Percentiles rank a stretch among this genome's conserved stretches.
Evolutionary conservation across 495 filamentous ascomycete species (phyloP).

Genomic region (Aspergillus ostianus): DNA sequence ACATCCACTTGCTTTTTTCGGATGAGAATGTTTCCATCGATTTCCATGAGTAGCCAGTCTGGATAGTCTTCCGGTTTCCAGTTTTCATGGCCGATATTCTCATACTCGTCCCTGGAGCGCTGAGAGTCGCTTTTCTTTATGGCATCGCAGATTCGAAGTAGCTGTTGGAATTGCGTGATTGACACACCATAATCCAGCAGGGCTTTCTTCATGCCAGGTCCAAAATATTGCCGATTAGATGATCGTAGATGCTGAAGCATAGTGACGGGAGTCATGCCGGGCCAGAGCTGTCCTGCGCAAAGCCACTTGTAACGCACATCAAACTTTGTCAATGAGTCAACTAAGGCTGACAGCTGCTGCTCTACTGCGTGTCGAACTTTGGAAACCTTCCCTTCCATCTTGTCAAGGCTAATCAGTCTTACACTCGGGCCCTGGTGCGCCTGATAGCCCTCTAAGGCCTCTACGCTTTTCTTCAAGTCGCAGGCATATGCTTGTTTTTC

Average conservation of each 20-base stretch:
- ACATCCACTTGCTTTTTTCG: conserved; percentile 59
- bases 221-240: background rate
- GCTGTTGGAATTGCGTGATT: conserved; percentile 36
- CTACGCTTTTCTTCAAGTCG: background rate
- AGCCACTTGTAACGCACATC: background rate
- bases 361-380: background rate
- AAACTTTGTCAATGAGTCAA: background rate
- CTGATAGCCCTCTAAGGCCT: background rate
- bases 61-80: conserved; percentile 51
- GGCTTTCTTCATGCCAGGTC: conserved; percentile 3
- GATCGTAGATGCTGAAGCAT: background rate
- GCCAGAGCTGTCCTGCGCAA: background rate
- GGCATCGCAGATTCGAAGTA: conserved; percentile 41
- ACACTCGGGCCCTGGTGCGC: background rate
- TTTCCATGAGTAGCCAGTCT: conserved; percentile 60
- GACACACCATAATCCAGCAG: conserved; percentile 30
- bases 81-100: conserved; percentile 52
- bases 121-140: conserved; percentile 25
- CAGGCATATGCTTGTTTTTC: background rate
- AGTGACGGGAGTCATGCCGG: background rate
- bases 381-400: background rate
- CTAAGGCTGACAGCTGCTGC: background rate
- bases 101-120: conserved; percentile 43
- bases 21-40: conserved; percentile 63
- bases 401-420: background rate